Evolutionary conservation across 495 filamentous ascomycete species (phyloP), one percentile per base, ranked within the genome.

Genomic region (Cenococcum geophilum): DNA sequence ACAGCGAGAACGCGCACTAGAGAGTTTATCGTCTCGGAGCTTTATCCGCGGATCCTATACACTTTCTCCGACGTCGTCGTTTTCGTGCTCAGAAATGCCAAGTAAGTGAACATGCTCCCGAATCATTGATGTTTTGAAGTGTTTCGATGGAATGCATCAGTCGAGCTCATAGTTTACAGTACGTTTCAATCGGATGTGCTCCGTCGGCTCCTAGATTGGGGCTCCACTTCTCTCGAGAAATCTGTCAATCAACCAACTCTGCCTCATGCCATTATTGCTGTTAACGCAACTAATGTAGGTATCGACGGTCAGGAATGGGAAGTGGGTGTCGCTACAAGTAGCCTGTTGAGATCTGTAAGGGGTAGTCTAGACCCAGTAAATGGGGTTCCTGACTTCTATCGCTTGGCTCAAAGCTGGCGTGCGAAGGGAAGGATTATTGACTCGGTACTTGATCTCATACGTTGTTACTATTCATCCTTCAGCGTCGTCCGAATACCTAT

Each of bases 51-150:
- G 4, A 43, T 74, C 27, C 48, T 74, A 0, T 83, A 80, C 65
- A 80, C 77, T 0, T 80, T 82, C 51, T 80, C 77, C 1, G 80
- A 83, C 58, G 76, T 77, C 10, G 72, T 82, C 14, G 77, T 80
- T 0, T 83, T 82, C 66, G 79, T 82, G 9, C 60, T 78, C 37
- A 60, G 69, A 10, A 78, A 80, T 47, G 66, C 76, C 1, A 74
- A 65, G 77, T 80, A 65, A 64, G 66, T 32, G 27, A 32, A 32
- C 6, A 32, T 32, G 2, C 27, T n/a, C n/a, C n/a, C n/a, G n/a
- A n/a, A n/a, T n/a, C n/a, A n/a, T n/a, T n/a, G n/a, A n/a, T n/a
- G n/a, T n/a, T n/a, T n/a, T n/a, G n/a, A n/a, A n/a, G n/a, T n/a
- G n/a, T n/a, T n/a, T n/a, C n/a, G n/a, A n/a, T n/a, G n/a, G n/a